Conservation (phyloP, 1,284 basidiomycete genomes). For the Pseudozyma pruni region DNA sequence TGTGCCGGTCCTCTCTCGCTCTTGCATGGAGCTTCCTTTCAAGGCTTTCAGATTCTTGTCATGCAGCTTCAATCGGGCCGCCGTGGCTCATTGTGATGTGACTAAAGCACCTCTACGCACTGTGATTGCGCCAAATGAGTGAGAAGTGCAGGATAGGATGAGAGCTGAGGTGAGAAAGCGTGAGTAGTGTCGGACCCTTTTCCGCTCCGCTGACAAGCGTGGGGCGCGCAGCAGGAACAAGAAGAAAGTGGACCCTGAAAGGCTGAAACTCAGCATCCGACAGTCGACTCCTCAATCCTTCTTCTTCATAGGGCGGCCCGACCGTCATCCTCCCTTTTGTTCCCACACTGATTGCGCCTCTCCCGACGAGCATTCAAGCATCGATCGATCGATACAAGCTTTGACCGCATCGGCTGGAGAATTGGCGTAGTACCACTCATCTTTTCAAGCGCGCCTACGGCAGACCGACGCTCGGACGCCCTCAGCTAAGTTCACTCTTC, state of each 20-base stretch:
- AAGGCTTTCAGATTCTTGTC: no score
- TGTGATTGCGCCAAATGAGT: no score
- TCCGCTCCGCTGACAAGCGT: constrained; percentile 3
- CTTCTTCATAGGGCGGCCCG: constrained; percentile 1
- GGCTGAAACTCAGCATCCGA: background rate
- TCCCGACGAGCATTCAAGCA: no score
- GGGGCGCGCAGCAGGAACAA: constrained; percentile 3
- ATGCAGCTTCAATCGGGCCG: no score
- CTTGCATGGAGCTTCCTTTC: background rate
- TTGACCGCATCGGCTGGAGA: no score
- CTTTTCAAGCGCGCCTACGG: background rate
- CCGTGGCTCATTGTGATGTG: no score
- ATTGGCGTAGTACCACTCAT: background rate
- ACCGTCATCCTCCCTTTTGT: background rate
- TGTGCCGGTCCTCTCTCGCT: no score
- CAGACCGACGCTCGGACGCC: constrained; percentile 16
- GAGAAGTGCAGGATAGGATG: background rate
- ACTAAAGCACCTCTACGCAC: no score
- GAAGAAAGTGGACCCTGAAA: constrained; percentile 1
- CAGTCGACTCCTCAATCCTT: background rate
- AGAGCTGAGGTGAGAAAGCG: no score
- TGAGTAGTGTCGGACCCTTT: no score
- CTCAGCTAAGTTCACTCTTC: constrained; percentile 2
- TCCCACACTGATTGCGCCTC: background rate
- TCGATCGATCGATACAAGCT: no score